Evolutionary conservation across 768 basidiomycete genomes (phyloP).

Genomic region (Cystofilobasidium ferigula): DNA sequence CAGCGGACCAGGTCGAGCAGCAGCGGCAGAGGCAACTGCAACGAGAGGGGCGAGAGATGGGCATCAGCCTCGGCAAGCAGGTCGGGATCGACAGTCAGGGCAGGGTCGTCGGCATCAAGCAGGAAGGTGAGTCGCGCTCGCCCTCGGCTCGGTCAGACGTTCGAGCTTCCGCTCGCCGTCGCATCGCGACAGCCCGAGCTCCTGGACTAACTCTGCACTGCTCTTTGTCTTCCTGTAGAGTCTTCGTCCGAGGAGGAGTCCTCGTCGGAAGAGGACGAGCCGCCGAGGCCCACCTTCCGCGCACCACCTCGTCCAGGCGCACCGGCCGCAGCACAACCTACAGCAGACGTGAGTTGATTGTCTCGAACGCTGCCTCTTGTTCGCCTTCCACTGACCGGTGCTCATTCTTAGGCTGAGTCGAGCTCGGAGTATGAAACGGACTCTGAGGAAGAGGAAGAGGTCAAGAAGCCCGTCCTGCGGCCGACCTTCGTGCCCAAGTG

Average conservation of each 20-base stretch:
- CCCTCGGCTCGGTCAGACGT: too few relatives aligned
- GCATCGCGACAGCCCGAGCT: too few relatives aligned
- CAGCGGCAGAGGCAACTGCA: slow-evolving; percentile 2
- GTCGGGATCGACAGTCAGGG: slow-evolving; percentile 15
- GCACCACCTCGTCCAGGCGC: slow-evolving; percentile 12
- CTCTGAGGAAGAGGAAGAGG: slow-evolving; percentile 41
- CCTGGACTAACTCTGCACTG: too few relatives aligned
- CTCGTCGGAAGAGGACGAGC: slow-evolving; percentile 8
- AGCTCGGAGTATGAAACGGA: slow-evolving; percentile 35
- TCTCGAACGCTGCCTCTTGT: slow-evolving; percentile 35
- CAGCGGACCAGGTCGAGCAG: slow-evolving; percentile 25
- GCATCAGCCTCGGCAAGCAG: slow-evolving; percentile 20
- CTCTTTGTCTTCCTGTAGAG: background rate
- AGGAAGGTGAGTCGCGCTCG: slow-evolving; percentile 16
- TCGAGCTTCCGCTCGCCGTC: too few relatives aligned
- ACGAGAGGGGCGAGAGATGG: slow-evolving; percentile 1
- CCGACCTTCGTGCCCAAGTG: slow-evolving; percentile 95
- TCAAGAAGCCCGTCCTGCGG: slow-evolving; percentile 60
- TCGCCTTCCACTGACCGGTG: background rate
- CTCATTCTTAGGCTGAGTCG: slow-evolving; percentile 24
- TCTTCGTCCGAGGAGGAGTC: slow-evolving; percentile 21
- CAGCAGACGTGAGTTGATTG: slow-evolving; percentile 28
- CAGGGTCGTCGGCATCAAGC: slow-evolving; percentile 12
- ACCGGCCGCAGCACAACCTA: background rate
- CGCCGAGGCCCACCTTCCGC: slow-evolving; percentile 14